Evolutionary conservation across 2,329 filamentous ascomycete genomes (phyloP), one percentile per base, ranked within the genome.

Genomic region (Pezicula radicicola): DNA sequence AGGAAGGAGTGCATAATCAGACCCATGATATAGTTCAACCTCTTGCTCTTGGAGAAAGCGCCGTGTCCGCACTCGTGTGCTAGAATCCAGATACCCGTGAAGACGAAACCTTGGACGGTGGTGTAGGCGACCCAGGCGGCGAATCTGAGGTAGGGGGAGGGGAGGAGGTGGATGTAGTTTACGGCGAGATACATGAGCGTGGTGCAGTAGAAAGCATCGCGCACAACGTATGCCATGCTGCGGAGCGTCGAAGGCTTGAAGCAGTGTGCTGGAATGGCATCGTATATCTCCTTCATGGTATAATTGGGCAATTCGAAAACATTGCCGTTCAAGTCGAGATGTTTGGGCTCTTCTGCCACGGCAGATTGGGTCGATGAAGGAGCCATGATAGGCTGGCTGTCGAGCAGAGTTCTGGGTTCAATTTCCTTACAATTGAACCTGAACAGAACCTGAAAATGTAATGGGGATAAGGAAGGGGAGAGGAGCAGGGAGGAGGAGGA

Each of bases 11-110:
- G 86, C 41, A 84, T 70, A 50, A 79, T 69, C 74, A 84, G 85
- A 51, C 87, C 87, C 57, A 85, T 74, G 18, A 78, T 68, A 63
- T 85, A 79, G 66, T 89, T 89, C 57, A 87, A 64, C 44, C 61
- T 69, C 46, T 72, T 72, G 66, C 79, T 75, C 19, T 72, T 68
- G 12, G 83, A 87, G 68, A 89, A 88, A 42, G 85, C 83, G 35
- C 83, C 81, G 66, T 90, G 87, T 51, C 87, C 87, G 65, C 82
- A 86, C 66, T 89, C 87, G 66, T 89, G 86, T 8, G 81, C 85
- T 42, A 89, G 73, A 59, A 87, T 85, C 86, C 86, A 89, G 63
- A 89, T 73, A 6, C 85, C 86, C 4, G 84, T 87, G 66, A 83
- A 82, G 59, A 87, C 73, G 41, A 86, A 79, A 48, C 86, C 85